Percentiles rank a stretch among this genome's conserved stretches.
Conservation (phyloP, 495 filamentous ascomycete species). For the Astrocystis sublimbata region DNA sequence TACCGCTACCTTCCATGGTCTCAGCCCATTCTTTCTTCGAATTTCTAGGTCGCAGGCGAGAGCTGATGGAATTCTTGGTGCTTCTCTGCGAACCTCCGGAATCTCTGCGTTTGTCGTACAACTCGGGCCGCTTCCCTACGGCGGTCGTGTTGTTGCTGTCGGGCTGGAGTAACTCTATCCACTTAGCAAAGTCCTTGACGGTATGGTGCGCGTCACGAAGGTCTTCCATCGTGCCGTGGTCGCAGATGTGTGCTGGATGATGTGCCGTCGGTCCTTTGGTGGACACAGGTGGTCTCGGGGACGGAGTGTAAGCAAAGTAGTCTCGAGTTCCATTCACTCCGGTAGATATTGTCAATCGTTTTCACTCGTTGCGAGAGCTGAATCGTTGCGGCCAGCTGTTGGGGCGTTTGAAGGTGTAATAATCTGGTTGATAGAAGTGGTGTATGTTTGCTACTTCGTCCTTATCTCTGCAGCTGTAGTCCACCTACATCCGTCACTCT, state of each 20-base stretch:
- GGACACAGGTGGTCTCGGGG: not conserved
- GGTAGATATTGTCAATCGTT: not conserved
- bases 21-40: slow-evolving; percentile 15
- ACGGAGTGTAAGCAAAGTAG: not conserved
- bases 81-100: slow-evolving; percentile 20
- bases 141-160: slow-evolving; percentile 24
- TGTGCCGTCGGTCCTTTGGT: not conserved
- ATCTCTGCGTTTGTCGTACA: slow-evolving; percentile 17
- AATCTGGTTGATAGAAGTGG: not conserved
- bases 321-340: not conserved
- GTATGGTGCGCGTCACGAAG: slow-evolving; percentile 26
- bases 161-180: slow-evolving; percentile 45
- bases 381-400: not conserved
- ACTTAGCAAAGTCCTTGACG: slow-evolving; percentile 39
- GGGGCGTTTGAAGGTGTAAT: not conserved
- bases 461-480: not conserved
- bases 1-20: slow-evolving; percentile 11
- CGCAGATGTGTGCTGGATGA: not conserved
- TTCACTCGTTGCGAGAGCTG: not conserved
- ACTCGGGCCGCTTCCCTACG: not conserved
- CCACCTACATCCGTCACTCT: no score
- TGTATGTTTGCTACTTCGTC: slow-evolving; percentile 6
- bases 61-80: slow-evolving; percentile 6
- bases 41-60: slow-evolving; percentile 2
- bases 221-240: slow-evolving; percentile 24